These are phyloP conservation scores for Monosporascus sp. DNA, from an alignment of 2,329 filamentous ascomycete genomes.

Conservation along the genomic window DNA sequence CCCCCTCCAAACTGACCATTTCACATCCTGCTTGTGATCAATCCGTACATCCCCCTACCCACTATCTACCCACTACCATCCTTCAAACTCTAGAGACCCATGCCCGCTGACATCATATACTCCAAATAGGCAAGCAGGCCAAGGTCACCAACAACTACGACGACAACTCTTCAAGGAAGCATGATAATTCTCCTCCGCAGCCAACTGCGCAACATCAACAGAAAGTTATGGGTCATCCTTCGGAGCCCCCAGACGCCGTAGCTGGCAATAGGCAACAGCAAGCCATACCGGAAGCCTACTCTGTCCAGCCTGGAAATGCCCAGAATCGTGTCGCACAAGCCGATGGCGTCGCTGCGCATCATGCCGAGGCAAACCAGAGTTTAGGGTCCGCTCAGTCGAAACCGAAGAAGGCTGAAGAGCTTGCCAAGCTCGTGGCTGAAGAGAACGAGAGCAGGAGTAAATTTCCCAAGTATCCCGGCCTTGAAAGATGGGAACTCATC, in stretches of 20 bases:
- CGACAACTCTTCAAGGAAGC: constrained; percentile 49
- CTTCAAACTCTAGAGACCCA: constrained; percentile 7
- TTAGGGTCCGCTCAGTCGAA: constrained; percentile 32
- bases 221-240: constrained; percentile 46
- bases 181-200: constrained; percentile 44
- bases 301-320: constrained; percentile 52
- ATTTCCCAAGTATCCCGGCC: constrained; percentile 77
- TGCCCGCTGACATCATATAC: constrained; percentile 29
- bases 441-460: constrained; percentile 83
- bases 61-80: background rate
- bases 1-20: background rate
- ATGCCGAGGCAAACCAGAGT: constrained; percentile 58
- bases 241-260: constrained; percentile 37
- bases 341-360: constrained; percentile 59
- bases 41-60: background rate
- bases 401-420: constrained; percentile 49
- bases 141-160: constrained; percentile 56
- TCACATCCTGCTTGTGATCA: background rate
- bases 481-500: constrained; percentile 79
- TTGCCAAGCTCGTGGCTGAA: constrained; percentile 84
- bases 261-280: constrained; percentile 46
- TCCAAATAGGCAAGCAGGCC: constrained; percentile 73
- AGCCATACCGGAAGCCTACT: constrained; percentile 53
- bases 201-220: constrained; percentile 48
- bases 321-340: constrained; percentile 67